Percentiles rank a stretch among this genome's conserved stretches.
Conservation (phyloP, 73 alveolate species). For the Paramecium bursaria region DNA sequence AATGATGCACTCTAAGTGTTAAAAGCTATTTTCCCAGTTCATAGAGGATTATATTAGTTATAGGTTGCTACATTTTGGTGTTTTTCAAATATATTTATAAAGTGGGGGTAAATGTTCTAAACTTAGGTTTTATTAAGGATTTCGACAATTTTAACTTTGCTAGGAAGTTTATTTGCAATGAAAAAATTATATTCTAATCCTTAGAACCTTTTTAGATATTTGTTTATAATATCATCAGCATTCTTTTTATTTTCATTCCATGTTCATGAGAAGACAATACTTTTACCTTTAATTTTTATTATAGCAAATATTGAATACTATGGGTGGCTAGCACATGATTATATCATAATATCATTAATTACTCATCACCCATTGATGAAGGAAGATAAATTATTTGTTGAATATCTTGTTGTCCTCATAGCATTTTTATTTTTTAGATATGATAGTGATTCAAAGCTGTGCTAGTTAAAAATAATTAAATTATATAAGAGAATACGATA, state of each 20-base stretch:
- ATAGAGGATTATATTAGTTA: conserved; percentile 79
- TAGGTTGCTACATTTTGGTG: conserved; percentile 83
- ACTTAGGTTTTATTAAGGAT: neutral
- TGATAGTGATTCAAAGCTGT: neutral
- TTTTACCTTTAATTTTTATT: conserved; percentile 65
- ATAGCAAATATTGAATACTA: conserved; percentile 8
- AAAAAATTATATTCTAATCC: conserved; percentile 6
- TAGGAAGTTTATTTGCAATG: conserved; percentile 15
- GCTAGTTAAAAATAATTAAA: neutral
- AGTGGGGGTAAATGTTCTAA: conserved; percentile 39
- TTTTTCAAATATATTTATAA: conserved; percentile 64
- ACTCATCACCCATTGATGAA: conserved; percentile 63
- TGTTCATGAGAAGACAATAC: conserved; percentile 77
- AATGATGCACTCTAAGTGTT: conserved; percentile 27
- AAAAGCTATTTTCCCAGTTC: conserved; percentile 79
- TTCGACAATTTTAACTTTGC: conserved; percentile 20
- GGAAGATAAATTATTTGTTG: conserved; percentile 56
- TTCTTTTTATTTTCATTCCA: conserved; percentile 75
- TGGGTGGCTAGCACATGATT: conserved; percentile 35
- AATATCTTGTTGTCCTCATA: conserved; percentile 42
- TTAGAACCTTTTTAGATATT: neutral
- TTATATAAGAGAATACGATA: neutral
- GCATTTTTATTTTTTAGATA: neutral
- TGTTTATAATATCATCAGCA: conserved; percentile 64
- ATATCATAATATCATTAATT: conserved; percentile 31